A percentile compares a stretch with the other conserved stretches of the same genome.
Evolutionary conservation across 352 stramenopile genomes (phyloP).

Genomic region (Phytophthora rubi): DNA sequence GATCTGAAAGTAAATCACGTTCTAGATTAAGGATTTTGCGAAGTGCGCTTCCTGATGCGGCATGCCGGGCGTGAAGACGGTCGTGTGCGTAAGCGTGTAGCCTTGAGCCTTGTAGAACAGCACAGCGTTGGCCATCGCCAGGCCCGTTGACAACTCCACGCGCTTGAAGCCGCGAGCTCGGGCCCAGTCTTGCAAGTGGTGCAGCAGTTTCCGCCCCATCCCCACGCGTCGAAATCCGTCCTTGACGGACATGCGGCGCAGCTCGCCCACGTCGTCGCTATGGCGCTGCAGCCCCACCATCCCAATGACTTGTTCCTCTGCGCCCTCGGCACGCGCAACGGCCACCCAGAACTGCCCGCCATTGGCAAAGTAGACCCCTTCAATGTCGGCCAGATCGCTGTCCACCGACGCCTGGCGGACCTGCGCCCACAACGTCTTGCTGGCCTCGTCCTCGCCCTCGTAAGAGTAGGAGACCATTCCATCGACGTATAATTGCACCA

Average conservation of each 20-base stretch:
- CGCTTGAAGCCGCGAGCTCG: conserved; percentile 19
- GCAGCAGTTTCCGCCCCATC: conserved; percentile 34
- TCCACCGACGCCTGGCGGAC: conserved; percentile 37
- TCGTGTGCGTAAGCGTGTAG: conserved; percentile 36
- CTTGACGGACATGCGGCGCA: conserved; percentile 50
- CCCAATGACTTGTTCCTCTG: conserved; percentile 25
- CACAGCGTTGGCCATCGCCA: conserved; percentile 28
- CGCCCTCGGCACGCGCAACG: conserved; percentile 3
- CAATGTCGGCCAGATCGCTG: conserved; percentile 41
- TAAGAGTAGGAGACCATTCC: conserved; percentile 43
- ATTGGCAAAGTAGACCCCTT: conserved; percentile 23
- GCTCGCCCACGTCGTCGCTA: conserved; percentile 30
- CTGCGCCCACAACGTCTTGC: conserved; percentile 18
- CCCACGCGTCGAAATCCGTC: conserved; percentile 35
- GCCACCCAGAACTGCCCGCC: conserved; percentile 51
- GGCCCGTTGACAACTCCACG: conserved; percentile 41
- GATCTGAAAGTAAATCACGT: not conserved
- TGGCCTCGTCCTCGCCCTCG: conserved; percentile 34
- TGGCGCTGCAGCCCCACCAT: conserved; percentile 44
- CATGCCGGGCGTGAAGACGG: conserved; percentile 30
- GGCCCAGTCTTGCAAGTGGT: conserved; percentile 42
- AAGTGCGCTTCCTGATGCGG: conserved; percentile 31
- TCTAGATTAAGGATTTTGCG: conserved; percentile 14
- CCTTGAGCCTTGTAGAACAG: conserved; percentile 42
- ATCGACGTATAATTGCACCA: conserved; percentile 37